Base-by-base conservation (phyloP, 2,329 filamentous ascomycete genomes). In the Saccharata proteae region DNA sequence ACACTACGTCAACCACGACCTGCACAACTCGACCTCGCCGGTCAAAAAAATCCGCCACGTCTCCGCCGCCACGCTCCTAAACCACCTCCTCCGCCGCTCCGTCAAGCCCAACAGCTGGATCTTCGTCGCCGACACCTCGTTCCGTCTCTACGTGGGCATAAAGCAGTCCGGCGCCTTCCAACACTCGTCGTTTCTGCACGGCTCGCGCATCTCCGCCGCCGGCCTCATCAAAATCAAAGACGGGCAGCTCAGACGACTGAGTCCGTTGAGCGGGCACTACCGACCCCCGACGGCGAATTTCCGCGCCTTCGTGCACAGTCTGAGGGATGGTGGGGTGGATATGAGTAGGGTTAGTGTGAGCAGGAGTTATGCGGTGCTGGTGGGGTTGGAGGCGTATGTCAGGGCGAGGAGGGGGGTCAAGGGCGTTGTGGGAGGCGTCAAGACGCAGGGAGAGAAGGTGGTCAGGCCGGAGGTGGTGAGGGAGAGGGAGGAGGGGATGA, bases 61-160 rank as follows among this genome's bases (percentile, higher is more conserved):
- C 3, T 80, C 72, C 4, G 72, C 79, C 1, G 72, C 77, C 1
- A 77, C 78, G 1, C 67, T 93, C 3, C 71, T 88, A 51, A 83
- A 90, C 52, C 79, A 80, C 40, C 64, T 93, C 5, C 65, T 90
- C 11, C 73, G 81, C 38, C 79, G 82, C 40, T 77, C 80, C 0
- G 80, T 85, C 22, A 80, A 77, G 53, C 84, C 84, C 40, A 86
- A 88, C 47, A 90, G 81, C 4, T 93, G 86, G 86, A 92, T 93
- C 41, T 94, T 93, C 46, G 85, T 86, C 6, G 79, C 80, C 15
- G 85, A 93, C 55, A 88, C 82, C 1, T 78, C 72, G 1, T 90
- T 86, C 52, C 74, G 81, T 1, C 64, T 93, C 0, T 93, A 93
- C 51, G 74, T 93, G 19, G 85, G 85, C 28, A 90, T 93, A 61